phyloP scores from a whole-genome alignment of 2,329 filamentous ascomycete genomes.

The Aspergillus versicolor region DNA sequence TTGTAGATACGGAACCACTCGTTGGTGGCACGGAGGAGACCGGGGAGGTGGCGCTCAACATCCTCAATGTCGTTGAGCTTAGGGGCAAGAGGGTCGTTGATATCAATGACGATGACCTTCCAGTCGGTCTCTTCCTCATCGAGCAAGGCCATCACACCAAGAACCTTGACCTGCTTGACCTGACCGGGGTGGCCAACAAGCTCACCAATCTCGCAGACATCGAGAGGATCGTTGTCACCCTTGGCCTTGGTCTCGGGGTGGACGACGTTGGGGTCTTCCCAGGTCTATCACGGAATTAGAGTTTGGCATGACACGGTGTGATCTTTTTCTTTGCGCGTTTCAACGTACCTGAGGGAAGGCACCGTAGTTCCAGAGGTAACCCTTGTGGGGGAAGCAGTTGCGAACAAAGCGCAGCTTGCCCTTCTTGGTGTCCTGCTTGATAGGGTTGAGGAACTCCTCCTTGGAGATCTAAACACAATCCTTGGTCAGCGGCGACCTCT shows the following conservation, averaged over 20 bases:
- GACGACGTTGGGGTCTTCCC: conserved; percentile 94
- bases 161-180: conserved; percentile 99
- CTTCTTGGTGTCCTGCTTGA: conserved; percentile 99
- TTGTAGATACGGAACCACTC: conserved; percentile 99
- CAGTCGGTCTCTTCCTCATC: conserved; percentile 99
- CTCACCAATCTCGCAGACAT: conserved; percentile 99
- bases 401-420: conserved; percentile 98
- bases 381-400: conserved; percentile 99
- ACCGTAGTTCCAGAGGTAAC: conserved; percentile 99
- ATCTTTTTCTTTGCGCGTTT: not conserved
- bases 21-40: conserved; percentile 94
- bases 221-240: conserved; percentile 98
- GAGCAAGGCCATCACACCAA: conserved; percentile 98
- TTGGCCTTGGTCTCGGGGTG: conserved; percentile 99
- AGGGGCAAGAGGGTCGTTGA: conserved; percentile 92
- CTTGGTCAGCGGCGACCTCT: conserved; percentile 17
- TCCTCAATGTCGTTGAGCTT: conserved; percentile 99
- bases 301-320: not conserved
- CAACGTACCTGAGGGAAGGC: conserved; percentile 88
- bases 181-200: conserved; percentile 93
- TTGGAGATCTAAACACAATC: conserved; percentile 76
- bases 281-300: conserved; percentile 63
- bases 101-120: conserved; percentile 99
- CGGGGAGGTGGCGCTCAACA: conserved; percentile 95
- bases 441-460: conserved; percentile 96